Evolutionary conservation across 2,329 filamentous ascomycete species (phyloP).

Genomic region (Aureobasidium sp.): DNA sequence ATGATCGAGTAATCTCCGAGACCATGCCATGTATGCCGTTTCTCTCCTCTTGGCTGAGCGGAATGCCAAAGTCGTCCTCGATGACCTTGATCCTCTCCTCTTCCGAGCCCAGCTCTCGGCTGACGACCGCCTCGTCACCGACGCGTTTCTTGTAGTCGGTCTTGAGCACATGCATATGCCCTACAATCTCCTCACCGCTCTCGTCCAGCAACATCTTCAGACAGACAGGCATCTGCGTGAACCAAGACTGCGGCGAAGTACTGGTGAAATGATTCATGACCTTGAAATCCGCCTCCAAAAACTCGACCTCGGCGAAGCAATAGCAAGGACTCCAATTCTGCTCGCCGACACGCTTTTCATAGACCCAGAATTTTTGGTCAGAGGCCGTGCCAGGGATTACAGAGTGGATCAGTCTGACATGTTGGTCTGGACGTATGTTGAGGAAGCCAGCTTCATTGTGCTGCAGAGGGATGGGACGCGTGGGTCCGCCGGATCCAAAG

Average conservation of each 20-base stretch:
- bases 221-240: slow-evolving; percentile 49
- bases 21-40: slow-evolving; percentile 29
- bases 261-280: slow-evolving; percentile 54
- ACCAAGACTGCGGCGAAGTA: slow-evolving; percentile 44
- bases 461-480: slow-evolving; percentile 27
- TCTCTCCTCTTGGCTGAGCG: slow-evolving; percentile 32
- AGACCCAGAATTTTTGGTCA: slow-evolving; percentile 39
- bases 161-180: slow-evolving; percentile 36
- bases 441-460: not conserved
- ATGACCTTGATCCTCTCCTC: slow-evolving; percentile 38
- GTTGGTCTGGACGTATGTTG: not conserved
- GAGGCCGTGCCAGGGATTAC: slow-evolving; percentile 25
- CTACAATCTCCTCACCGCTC: slow-evolving; percentile 28
- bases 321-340: slow-evolving; percentile 55
- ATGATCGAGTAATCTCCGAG: slow-evolving; percentile 3
- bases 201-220: slow-evolving; percentile 46
- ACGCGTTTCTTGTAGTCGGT: slow-evolving; percentile 41
- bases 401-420: not conserved
- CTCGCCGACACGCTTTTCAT: slow-evolving; percentile 32
- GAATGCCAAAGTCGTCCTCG: slow-evolving; percentile 40
- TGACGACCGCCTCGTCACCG: slow-evolving; percentile 35
- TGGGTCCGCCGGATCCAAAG: slow-evolving; percentile 32
- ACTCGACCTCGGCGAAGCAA: slow-evolving; percentile 60
- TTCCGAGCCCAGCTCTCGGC: slow-evolving; percentile 36
- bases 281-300: slow-evolving; percentile 53